These are phyloP conservation scores for Teratosphaeria zuluensis DNA, from an alignment of 2,329 filamentous ascomycete species.

Conservation along the genomic window DNA sequence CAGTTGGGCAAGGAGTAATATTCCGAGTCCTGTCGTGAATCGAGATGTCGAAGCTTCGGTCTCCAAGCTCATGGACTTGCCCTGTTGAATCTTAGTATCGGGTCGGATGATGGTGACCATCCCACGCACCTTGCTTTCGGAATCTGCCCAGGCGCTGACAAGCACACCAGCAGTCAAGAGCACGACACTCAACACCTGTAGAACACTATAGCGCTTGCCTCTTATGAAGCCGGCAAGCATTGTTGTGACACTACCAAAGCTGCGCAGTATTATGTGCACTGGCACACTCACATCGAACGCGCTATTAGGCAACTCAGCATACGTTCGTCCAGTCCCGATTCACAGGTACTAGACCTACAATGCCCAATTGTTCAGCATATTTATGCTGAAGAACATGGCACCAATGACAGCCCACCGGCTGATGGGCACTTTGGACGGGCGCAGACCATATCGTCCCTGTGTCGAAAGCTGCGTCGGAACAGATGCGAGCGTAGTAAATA, in stretches of 20 bases:
- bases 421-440: constrained; percentile 70
- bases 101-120: not conserved
- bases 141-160: constrained; percentile 81
- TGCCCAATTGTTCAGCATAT: constrained; percentile 93
- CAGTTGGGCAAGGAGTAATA: constrained; percentile 80
- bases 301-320: constrained; percentile 4
- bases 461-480: constrained; percentile 36
- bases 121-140: constrained; percentile 60
- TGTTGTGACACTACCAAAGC: constrained; percentile 90
- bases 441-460: constrained; percentile 62
- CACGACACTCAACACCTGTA: constrained; percentile 72
- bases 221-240: constrained; percentile 83
- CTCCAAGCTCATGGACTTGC: constrained; percentile 34
- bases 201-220: constrained; percentile 71
- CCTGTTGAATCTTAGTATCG: constrained; percentile 19
- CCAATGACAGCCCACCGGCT: constrained; percentile 83
- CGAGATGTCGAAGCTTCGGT: constrained; percentile 32
- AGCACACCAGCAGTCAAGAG: constrained; percentile 81
- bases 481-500: constrained; percentile 54
- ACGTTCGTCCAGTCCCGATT: not conserved
- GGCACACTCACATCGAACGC: constrained; percentile 94
- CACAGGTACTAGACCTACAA: constrained; percentile 40
- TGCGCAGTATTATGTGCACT: constrained; percentile 91
- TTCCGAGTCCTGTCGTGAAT: constrained; percentile 62
- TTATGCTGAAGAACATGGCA: constrained; percentile 82